These are phyloP conservation scores for Cryomyces minteri DNA, from an alignment of 495 filamentous ascomycete species.

Conservation along the genomic window DNA sequence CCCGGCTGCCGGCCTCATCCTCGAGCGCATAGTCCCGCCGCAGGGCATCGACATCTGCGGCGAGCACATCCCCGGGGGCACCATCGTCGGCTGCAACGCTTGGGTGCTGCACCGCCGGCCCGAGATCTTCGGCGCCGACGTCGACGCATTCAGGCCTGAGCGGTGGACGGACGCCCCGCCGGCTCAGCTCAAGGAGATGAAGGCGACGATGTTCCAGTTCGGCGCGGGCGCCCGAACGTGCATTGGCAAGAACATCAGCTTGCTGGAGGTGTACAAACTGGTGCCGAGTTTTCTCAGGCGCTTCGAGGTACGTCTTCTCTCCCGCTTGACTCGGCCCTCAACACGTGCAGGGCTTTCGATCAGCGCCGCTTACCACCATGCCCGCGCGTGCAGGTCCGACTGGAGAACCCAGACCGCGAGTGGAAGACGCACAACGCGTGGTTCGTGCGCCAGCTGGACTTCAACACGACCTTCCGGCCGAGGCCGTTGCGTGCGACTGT, in stretches of 20 bases:
- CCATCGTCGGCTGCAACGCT: constrained; percentile 40
- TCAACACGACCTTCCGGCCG: constrained; percentile 36
- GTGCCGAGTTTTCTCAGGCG: constrained; percentile 51
- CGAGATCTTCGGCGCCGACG: constrained; percentile 34
- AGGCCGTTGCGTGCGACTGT: no score
- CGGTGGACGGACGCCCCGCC: constrained; percentile 32
- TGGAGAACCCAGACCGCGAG: constrained; percentile 37
- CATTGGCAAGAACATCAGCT: constrained; percentile 53
- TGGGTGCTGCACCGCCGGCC: constrained; percentile 36
- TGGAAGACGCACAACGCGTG: constrained; percentile 55
- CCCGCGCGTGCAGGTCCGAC: neutral
- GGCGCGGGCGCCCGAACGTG: constrained; percentile 48
- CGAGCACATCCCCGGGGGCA: constrained; percentile 32
- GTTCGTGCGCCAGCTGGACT: constrained; percentile 54
- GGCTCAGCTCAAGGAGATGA: constrained; percentile 26
- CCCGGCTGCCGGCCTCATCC: constrained; percentile 39
- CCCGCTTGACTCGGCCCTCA: no score
- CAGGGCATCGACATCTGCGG: constrained; percentile 33
- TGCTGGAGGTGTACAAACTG: constrained; percentile 66
- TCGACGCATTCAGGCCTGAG: constrained; percentile 32
- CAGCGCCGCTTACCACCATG: no score
- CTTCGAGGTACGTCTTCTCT: constrained; percentile 34
- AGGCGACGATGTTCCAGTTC: constrained; percentile 32
- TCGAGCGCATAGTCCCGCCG: constrained; percentile 45
- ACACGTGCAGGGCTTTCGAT: no score